phyloP scores from a whole-genome alignment of 257 asterid species.

The Cruciata laevipes region DNA sequence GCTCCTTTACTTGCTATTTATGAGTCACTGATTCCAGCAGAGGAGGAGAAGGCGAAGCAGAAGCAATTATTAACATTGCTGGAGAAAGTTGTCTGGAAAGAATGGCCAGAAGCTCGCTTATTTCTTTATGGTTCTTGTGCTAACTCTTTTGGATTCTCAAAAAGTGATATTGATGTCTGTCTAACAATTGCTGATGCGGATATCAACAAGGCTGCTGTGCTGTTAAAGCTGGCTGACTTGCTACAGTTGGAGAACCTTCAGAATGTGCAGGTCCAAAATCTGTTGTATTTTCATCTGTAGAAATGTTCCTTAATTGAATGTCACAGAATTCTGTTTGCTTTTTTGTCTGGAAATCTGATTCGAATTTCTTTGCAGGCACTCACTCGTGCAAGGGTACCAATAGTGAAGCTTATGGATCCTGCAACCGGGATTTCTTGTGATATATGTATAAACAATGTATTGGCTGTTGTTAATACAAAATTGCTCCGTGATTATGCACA shows the following conservation, averaged over 20 bases:
- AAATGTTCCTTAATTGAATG: not conserved
- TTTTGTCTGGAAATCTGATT: slow-evolving; percentile 11
- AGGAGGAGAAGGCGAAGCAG: slow-evolving; percentile 86
- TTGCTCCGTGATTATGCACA: slow-evolving; percentile 80
- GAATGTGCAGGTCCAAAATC: slow-evolving; percentile 71
- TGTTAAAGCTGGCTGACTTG: slow-evolving; percentile 79
- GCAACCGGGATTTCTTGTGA: slow-evolving; percentile 81
- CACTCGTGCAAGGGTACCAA: slow-evolving; percentile 95
- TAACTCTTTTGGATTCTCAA: slow-evolving; percentile 88
- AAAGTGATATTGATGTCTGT: slow-evolving; percentile 90
- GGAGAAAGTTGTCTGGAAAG: slow-evolving; percentile 60
- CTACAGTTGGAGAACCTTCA: slow-evolving; percentile 62
- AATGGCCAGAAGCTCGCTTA: slow-evolving; percentile 82
- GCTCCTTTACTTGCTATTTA: slow-evolving; percentile 53
- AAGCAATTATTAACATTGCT: slow-evolving; percentile 51
- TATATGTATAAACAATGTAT: slow-evolving; percentile 77
- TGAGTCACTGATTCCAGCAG: slow-evolving; percentile 76
- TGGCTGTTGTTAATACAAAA: slow-evolving; percentile 91
- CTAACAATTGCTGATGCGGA: slow-evolving; percentile 56
- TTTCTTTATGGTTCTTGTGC: slow-evolving; percentile 92
- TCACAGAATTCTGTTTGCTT: no score
- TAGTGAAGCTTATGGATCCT: slow-evolving; percentile 97
- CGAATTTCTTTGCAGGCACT: slow-evolving; percentile 59
- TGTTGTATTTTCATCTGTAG: not conserved
- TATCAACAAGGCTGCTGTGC: slow-evolving; percentile 54